phyloP scores from a whole-genome alignment of 768 basidiomycete genomes.

The Collybia sp. region DNA sequence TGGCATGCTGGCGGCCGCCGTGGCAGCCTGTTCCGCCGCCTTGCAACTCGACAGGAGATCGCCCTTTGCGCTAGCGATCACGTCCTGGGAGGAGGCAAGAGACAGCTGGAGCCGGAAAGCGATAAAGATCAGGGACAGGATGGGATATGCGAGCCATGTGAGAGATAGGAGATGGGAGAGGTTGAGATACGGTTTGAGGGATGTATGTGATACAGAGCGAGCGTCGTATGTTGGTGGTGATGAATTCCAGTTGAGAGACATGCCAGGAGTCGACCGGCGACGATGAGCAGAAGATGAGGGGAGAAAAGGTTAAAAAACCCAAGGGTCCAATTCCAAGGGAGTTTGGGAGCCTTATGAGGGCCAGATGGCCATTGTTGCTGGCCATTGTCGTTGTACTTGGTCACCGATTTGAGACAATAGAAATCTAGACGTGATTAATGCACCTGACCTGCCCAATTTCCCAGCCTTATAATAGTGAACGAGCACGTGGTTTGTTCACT shows the following conservation, averaged over 20 bases:
- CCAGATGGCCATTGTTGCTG: neutral
- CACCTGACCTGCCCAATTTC: no score
- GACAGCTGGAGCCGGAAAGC: conserved; percentile 80
- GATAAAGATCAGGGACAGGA: conserved; percentile 84
- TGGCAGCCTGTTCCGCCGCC: conserved; percentile 81
- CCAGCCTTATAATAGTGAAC: no score
- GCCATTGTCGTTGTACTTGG: no score
- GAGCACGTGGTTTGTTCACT: no score
- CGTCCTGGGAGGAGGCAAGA: conserved; percentile 59
- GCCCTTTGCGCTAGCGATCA: conserved; percentile 64
- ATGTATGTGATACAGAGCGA: conserved; percentile 31
- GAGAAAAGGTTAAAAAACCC: conserved; percentile 5
- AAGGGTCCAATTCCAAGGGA: neutral
- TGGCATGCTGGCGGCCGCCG: conserved; percentile 80
- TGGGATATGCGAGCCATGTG: conserved; percentile 88
- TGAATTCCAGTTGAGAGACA: conserved; percentile 24
- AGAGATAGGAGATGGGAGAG: conserved; percentile 82
- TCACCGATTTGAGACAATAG: no score
- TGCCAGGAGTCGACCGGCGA: conserved; percentile 45
- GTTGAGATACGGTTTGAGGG: conserved; percentile 78
- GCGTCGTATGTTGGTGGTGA: conserved; percentile 59
- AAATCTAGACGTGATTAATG: no score
- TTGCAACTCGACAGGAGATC: conserved; percentile 80
- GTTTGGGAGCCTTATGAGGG: conserved; percentile 14
- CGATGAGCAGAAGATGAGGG: conserved; percentile 20